Evolutionary conservation across 495 filamentous ascomycete species (phyloP), one percentile per base, ranked within the genome.

Genomic region (Beverwykella pulmonaria): DNA sequence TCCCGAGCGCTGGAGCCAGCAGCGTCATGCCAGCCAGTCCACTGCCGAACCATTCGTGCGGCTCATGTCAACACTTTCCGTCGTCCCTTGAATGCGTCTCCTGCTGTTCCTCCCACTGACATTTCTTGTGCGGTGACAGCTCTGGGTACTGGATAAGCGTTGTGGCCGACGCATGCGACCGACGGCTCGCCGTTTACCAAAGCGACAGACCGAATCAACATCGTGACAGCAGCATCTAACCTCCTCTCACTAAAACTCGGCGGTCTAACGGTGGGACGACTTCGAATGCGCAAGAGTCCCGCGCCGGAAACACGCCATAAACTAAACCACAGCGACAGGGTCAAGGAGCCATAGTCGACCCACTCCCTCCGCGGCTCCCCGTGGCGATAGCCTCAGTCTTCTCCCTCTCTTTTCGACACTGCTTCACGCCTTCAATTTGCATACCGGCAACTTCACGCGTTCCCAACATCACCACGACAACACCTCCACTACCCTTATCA

Each of bases 401-500:
- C 39, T 44, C 6, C 39, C 30, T 53, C 26, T 36, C 52, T 12
- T n/a, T 48, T 26, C 39, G 8, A 44, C 15, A 44, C 39, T 14
- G 17, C 39, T 14, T 4, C 15, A n/a, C 39, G 17, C 39, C 3
- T 12, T 14, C 8, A 44, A n/a, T 44, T 14, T n/a, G 15, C 6
- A 44, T n/a, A 44, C 15, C 46, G 30, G 52, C 32, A 23, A 22
- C 32, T 25, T 53, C 49, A 15, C 30, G 30, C 47, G 15, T 7
- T 66, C 14, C 56, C 57, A 1, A 29, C 41, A 44, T 14, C 25
- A 44, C 39, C 25, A 3, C 49, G 29, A 53, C 59, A 0, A 56
- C 22, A 23, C 26, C 64, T 27, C n/a, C 49, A 22, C 29, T 9
- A 60, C 34, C 2, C 8, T 53, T 59, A 70, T 61, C 34, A 79